phyloP scores from a whole-genome alignment of 139 green algal species.

The Coelastrella sp. region DNA sequence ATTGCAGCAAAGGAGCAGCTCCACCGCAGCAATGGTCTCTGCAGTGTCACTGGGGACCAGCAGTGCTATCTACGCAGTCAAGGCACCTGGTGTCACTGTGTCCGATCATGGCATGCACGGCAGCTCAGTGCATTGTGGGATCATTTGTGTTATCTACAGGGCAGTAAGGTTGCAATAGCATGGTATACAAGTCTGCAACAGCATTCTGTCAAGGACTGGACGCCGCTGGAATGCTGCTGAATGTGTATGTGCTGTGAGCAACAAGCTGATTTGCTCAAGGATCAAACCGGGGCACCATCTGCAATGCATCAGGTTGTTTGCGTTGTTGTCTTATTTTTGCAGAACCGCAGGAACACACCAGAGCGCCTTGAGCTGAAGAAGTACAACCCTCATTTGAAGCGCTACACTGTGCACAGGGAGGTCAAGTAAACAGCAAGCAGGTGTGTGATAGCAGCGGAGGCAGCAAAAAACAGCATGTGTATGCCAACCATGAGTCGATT shows the following conservation, averaged over 20 bases:
- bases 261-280: neutral
- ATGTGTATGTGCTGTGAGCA: too few species aligned
- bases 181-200: too few species aligned
- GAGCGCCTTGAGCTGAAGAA: constrained; percentile 92
- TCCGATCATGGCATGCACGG: neutral
- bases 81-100: neutral
- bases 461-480: neutral
- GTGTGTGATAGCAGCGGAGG: neutral
- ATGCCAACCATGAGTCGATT: neutral
- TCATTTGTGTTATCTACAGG: neutral
- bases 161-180: neutral
- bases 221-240: too few species aligned
- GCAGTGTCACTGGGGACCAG: neutral
- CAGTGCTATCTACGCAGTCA: neutral
- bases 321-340: constrained; percentile 1
- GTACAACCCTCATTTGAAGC: constrained; percentile 90
- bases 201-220: too few species aligned
- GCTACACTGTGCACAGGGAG: constrained; percentile 87
- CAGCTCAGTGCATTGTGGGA: neutral
- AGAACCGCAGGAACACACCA: constrained; percentile 92
- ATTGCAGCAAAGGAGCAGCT: neutral
- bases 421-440: constrained; percentile 76
- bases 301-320: neutral
- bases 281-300: neutral
- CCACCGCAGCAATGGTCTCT: neutral